Evolutionary conservation across 177 flowering plant species (phyloP), one percentile per base, ranked within the genome.

Genomic region (Vitis hybrid): DNA sequence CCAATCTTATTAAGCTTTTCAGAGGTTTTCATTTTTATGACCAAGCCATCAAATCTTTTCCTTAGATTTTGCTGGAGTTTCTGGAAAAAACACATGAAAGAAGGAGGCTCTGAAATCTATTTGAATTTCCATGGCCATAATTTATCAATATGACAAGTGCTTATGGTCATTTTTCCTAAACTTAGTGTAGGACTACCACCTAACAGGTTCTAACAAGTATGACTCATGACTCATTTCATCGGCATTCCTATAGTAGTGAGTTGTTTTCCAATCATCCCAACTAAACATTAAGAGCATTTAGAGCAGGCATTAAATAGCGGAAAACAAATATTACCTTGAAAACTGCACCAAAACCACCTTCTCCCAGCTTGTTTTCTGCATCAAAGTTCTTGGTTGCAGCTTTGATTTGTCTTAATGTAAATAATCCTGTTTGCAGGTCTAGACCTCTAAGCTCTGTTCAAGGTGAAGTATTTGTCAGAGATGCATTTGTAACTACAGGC

Each of bases 361-460:
- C 87, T 12, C 87, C 87, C 14, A 84, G 15, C 76, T 82, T 84
- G 71, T 83, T 81, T 71, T 58, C 74, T 7, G 75, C 51, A 71
- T 79, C 83, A 49, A 84, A 84, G 54, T 84, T 84, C 21, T 78
- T 76, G 24, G 88, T 84, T 58, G 88, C 85, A 68, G 89, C 84
- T 76, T 86, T 89, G 3, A 89, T 83, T 77, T 89, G 93, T 73
- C 81, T 78, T 69, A 84, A 60, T 3, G 85, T 78, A 69, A 86
- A 87, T 20, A 80, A 32, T 53, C 90, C 90, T 32, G 87, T 82
- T 73, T 85, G 88, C 53, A 85, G 81, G 71, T 86, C 93, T 50
- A 87, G 71, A 63, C 85, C 88, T 76, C 69, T 80, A 62, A 89
- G 85, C 76, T 85, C 93, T 89, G 88, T 67, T 32, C 46, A 65